Evolutionary conservation across 192 early-diverging fungal genomes (phyloP).

Genomic region (Coemansia sp.): DNA sequence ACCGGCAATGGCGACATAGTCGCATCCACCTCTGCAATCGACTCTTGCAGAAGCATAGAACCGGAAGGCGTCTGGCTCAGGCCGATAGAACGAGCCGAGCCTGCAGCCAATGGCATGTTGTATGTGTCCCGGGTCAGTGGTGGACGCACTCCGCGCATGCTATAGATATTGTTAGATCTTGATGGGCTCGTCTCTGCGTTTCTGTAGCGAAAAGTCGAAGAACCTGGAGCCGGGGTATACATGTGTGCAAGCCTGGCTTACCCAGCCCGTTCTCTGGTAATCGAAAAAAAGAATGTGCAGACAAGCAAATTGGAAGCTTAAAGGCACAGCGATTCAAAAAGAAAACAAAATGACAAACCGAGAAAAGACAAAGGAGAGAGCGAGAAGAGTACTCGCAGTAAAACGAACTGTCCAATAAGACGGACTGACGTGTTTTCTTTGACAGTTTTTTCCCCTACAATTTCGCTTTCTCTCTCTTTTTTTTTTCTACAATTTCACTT

Average conservation of each 20-base stretch:
- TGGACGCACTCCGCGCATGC: neutral
- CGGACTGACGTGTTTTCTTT: too few relatives aligned
- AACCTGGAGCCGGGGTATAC: constrained; percentile 8
- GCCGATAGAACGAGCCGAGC: neutral
- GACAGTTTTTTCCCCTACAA: too few relatives aligned
- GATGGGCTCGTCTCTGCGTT: neutral
- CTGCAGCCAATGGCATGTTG: neutral
- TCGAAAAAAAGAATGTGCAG: too few relatives aligned
- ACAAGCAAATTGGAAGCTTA: too few relatives aligned
- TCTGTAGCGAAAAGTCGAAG: neutral
- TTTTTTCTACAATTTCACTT: neutral
- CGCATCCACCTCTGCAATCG: neutral
- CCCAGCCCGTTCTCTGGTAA: neutral
- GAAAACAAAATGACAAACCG: too few relatives aligned
- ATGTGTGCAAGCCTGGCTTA: constrained; percentile 5
- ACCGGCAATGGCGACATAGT: neutral
- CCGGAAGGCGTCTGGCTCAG: constrained; percentile 1
- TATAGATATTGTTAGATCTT: neutral
- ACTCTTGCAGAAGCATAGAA: constrained; percentile 2
- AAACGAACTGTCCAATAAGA: too few relatives aligned
- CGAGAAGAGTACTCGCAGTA: too few relatives aligned
- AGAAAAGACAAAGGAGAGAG: too few relatives aligned
- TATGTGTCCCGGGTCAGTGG: neutral
- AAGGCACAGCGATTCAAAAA: too few relatives aligned
- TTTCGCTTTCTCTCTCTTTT: neutral